Conservation (phyloP, 257 asterid species). For the Anisodus tanguticus region DNA sequence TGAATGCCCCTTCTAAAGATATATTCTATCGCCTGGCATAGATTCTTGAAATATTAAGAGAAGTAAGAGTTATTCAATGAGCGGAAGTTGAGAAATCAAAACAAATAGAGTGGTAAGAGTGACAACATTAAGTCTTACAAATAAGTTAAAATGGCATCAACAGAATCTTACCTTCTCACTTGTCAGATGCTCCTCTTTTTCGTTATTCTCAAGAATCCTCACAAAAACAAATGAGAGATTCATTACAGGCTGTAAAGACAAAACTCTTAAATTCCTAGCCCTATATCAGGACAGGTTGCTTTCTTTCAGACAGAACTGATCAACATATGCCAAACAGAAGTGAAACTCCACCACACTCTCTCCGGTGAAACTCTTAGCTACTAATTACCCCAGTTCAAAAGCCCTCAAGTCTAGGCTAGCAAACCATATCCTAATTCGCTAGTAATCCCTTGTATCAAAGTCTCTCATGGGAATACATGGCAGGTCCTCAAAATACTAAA, state of each 20-base stretch:
- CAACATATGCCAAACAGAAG: not conserved
- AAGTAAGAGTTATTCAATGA: not conserved
- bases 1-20: not conserved
- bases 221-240: not conserved
- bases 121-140: not conserved
- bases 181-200: not conserved
- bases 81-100: not conserved
- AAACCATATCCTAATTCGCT: conserved; percentile 11
- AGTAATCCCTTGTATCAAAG: not conserved
- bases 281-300: not conserved
- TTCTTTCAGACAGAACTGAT: conserved; percentile 17
- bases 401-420: not conserved
- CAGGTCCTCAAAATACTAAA: not conserved
- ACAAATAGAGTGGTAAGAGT: not conserved
- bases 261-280: not conserved
- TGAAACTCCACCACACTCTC: not conserved
- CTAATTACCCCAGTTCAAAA: conserved; percentile 16
- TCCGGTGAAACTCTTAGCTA: not conserved
- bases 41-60: not conserved
- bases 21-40: not conserved
- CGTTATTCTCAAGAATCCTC: conserved; percentile 23
- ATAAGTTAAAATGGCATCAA: not conserved
- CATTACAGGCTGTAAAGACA: not conserved
- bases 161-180: conserved; percentile 3
- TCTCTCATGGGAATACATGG: not conserved